A percentile compares a stretch with the other conserved stretches of the same genome.
phyloP scores from a whole-genome alignment of 192 early-diverging fungal species.

The Mortierella alpina region DNA sequence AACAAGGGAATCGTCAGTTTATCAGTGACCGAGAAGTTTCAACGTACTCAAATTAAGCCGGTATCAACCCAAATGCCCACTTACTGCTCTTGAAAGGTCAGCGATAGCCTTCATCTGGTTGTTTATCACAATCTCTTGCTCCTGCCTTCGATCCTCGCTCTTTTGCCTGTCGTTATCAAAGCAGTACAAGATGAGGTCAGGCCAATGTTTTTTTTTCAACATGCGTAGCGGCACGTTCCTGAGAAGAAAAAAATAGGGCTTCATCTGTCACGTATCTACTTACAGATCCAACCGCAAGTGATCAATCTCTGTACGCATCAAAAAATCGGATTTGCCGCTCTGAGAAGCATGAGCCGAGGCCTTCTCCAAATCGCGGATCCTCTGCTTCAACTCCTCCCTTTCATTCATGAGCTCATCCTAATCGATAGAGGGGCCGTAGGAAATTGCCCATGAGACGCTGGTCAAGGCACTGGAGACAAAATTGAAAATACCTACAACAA shows the following conservation, averaged over 20 bases:
- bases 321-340: conserved; percentile 84
- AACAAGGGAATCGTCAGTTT: background rate
- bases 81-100: conserved; percentile 73
- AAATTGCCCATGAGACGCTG: background rate
- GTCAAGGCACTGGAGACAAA: background rate
- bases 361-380: conserved; percentile 84
- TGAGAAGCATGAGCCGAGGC: conserved; percentile 76
- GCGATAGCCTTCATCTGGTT: conserved; percentile 71
- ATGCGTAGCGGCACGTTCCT: background rate
- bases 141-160: conserved; percentile 80
- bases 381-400: conserved; percentile 75
- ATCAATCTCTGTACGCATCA: conserved; percentile 88
- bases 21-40: background rate
- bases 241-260: background rate
- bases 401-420: conserved; percentile 81
- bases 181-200: background rate
- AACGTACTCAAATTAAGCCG: background rate
- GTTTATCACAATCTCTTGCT: conserved; percentile 70
- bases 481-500: background rate
- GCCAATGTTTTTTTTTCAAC: too few relatives aligned
- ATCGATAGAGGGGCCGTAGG: background rate
- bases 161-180: conserved; percentile 63
- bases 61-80: background rate
- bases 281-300: conserved; percentile 86
- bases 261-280: conserved; percentile 20